Conservation (phyloP, 75 land plant species). For the Cryptomeria japonica region DNA sequence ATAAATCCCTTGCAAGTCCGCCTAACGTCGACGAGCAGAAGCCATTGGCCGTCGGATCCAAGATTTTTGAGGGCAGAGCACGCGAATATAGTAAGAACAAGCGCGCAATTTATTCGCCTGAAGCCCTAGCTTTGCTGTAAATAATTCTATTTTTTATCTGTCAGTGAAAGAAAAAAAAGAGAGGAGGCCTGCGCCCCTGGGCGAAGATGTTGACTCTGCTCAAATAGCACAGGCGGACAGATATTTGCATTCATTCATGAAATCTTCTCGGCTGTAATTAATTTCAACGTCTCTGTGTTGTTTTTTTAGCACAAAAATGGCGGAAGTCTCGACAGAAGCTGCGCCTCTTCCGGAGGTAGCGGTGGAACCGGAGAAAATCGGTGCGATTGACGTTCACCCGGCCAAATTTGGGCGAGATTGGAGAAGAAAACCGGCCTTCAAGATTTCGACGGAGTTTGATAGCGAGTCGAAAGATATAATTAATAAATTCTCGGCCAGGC, state of each 20-base stretch:
- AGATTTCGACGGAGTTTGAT: slow-evolving; percentile 83
- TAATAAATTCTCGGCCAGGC: slow-evolving; percentile 80
- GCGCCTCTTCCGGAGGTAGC: neutral
- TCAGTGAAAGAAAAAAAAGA: neutral
- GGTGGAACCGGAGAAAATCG: neutral
- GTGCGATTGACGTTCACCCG: neutral
- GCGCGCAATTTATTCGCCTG: neutral
- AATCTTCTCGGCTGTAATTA: neutral
- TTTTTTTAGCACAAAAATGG: neutral
- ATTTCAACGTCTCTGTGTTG: neutral
- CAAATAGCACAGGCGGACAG: neutral
- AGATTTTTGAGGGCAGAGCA: neutral
- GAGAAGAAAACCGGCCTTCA: slow-evolving; percentile 25
- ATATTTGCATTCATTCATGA: neutral
- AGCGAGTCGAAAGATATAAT: slow-evolving; percentile 56
- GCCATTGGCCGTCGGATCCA: neutral
- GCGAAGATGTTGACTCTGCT: neutral
- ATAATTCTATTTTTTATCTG: neutral
- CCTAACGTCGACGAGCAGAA: neutral
- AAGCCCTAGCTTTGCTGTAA: neutral
- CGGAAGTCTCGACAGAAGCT: neutral
- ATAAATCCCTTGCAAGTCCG: neutral
- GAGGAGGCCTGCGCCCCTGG: neutral
- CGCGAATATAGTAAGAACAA: neutral
- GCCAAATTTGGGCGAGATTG: neutral